These are phyloP conservation scores for Colletotrichum camelliae DNA, from an alignment of 2,329 filamentous ascomycete species.

Conservation along the genomic window DNA sequence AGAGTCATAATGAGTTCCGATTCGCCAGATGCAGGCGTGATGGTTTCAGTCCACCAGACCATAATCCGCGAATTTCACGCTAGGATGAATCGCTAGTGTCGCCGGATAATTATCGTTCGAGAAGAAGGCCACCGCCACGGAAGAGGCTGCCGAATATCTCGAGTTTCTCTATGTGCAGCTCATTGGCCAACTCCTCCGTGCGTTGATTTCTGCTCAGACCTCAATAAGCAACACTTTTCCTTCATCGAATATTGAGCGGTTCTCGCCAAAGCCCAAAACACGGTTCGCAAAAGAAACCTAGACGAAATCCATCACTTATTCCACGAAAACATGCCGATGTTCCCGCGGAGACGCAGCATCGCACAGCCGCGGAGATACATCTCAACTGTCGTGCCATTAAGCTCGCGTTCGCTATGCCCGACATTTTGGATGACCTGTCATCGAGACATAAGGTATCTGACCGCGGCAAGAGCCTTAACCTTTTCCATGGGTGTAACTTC, in stretches of 20 bases:
- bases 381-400: neutral
- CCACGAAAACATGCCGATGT: neutral
- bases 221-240: neutral
- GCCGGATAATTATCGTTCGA: neutral
- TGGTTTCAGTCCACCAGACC: neutral
- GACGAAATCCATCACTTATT: neutral
- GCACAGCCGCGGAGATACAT: neutral
- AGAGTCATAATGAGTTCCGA: neutral
- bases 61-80: neutral
- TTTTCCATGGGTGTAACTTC: neutral
- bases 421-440: neutral
- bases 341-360: neutral
- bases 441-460: neutral
- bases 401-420: neutral
- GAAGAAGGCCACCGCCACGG: neutral
- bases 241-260: neutral
- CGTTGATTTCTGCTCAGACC: neutral
- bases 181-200: neutral
- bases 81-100: neutral
- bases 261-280: neutral
- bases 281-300: neutral
- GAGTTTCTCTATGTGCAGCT: neutral
- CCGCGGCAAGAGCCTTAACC: neutral
- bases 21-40: neutral
- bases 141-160: neutral